Evolutionary conservation across 2,329 filamentous ascomycete species (phyloP).

Genomic region (Coleophoma cylindrospora): DNA sequence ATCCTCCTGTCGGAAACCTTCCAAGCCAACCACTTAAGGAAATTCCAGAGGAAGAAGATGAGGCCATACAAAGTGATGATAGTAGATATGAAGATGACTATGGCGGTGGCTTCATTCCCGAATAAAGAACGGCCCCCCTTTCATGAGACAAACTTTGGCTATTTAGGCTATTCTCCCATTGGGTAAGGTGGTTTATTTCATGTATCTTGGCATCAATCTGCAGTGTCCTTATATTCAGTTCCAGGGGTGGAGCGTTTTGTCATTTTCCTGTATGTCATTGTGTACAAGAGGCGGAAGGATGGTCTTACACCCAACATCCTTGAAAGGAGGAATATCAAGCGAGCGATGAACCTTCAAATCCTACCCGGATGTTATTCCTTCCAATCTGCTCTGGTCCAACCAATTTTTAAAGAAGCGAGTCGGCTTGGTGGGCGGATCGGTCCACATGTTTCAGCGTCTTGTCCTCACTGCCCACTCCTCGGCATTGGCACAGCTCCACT

Average conservation of each 20-base stretch:
- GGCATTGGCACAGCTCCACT: no score
- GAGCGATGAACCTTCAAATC: no score
- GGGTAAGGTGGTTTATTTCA: neutral
- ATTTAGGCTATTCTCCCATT: neutral
- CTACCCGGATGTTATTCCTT: no score
- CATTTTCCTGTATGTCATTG: neutral
- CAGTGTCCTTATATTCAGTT: neutral
- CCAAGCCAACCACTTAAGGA: conserved; percentile 39
- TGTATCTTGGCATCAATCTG: neutral
- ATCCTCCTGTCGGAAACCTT: conserved; percentile 56
- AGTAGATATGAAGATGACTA: conserved; percentile 37
- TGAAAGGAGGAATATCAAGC: no score
- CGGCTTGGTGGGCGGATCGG: no score
- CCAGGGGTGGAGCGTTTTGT: neutral
- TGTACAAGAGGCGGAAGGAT: neutral
- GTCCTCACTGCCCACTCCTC: no score
- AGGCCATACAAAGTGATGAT: conserved; percentile 35
- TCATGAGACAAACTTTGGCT: neutral
- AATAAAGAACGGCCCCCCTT: conserved; percentile 13
- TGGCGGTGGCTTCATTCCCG: conserved; percentile 38
- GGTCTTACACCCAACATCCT: no score
- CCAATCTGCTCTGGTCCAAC: no score
- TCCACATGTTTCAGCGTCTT: no score
- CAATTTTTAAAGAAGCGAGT: no score
- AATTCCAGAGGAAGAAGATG: conserved; percentile 21